Percentiles rank a stretch among this genome's conserved stretches.
Evolutionary conservation across 176 grass and related monocot genomes (phyloP).

Genomic region (Urochloa ruziziensis): DNA sequence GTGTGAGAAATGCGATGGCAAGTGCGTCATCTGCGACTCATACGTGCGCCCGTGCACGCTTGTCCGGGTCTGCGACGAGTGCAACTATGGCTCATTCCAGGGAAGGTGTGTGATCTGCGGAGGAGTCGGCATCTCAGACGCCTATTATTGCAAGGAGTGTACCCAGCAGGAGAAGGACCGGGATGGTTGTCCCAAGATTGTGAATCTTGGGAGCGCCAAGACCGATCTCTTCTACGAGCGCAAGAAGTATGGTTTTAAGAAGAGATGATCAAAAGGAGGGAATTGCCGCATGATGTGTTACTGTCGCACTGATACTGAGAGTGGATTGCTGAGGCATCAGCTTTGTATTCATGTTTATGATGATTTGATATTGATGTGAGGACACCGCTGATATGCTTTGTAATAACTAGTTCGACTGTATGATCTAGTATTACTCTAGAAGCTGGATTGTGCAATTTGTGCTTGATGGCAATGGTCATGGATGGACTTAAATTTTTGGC

Average conservation of each 20-base stretch:
- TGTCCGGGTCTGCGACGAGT: slow-evolving; percentile 77
- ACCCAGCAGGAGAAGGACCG: slow-evolving; percentile 86
- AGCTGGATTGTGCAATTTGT: not conserved
- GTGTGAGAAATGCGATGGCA: slow-evolving; percentile 81
- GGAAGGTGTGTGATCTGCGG: slow-evolving; percentile 85
- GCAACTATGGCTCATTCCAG: slow-evolving; percentile 85
- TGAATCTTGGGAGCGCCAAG: slow-evolving; percentile 83
- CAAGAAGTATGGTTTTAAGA: slow-evolving; percentile 62
- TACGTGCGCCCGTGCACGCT: slow-evolving; percentile 76
- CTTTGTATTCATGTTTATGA: not conserved
- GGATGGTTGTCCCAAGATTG: slow-evolving; percentile 82
- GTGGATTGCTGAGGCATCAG: not conserved
- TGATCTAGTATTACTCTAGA: not conserved
- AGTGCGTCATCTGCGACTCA: slow-evolving; percentile 78
- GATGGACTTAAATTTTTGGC: slow-evolving; percentile 2
- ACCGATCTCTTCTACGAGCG: slow-evolving; percentile 84
- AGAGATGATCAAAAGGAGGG: slow-evolving; percentile 25
- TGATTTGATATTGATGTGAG: not conserved
- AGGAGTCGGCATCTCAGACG: slow-evolving; percentile 80
- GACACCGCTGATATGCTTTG: not conserved
- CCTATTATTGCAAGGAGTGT: slow-evolving; percentile 90
- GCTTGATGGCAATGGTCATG: not conserved
- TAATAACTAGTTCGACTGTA: slow-evolving; percentile 1
- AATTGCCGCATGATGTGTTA: not conserved
- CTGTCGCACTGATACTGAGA: not conserved